Conservation (phyloP, 352 stramenopile genomes). For the Phytophthora macrochlamydospora region DNA sequence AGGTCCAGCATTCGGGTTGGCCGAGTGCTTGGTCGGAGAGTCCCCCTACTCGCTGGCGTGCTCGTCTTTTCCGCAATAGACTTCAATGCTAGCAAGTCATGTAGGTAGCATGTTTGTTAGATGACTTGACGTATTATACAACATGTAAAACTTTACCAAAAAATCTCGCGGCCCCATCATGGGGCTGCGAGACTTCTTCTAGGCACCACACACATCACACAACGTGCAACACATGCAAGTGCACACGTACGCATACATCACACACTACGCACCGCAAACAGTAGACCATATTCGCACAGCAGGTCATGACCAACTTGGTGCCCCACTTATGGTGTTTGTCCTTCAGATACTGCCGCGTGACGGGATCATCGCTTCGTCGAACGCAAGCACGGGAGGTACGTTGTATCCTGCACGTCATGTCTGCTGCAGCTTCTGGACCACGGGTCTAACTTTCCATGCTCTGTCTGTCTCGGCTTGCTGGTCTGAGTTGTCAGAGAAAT, state of each 20-base stretch:
- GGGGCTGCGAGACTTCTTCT: background rate
- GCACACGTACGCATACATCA: background rate
- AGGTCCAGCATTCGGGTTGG: conserved; percentile 10
- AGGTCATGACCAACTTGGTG: conserved; percentile 13
- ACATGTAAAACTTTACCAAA: background rate
- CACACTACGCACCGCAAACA: conserved; percentile 7
- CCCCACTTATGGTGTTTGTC: conserved; percentile 4
- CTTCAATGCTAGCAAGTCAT: conserved; percentile 8
- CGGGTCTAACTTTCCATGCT: conserved; percentile 10
- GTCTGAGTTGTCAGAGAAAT: conserved; percentile 18
- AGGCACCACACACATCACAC: background rate
- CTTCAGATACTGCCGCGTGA: conserved; percentile 8
- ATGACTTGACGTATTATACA: conserved; percentile 14
- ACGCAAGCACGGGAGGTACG: background rate
- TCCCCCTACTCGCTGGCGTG: conserved; percentile 6
- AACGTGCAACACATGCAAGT: background rate
- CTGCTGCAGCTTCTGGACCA: background rate
- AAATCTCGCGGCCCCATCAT: conserved; percentile 3
- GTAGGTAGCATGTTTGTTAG: conserved; percentile 21
- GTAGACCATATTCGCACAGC: conserved; percentile 7
- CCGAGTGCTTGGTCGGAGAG: background rate
- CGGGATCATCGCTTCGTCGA: conserved; percentile 3
- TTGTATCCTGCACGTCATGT: conserved; percentile 1
- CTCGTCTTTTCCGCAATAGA: conserved; percentile 13
- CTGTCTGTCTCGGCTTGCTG: conserved; percentile 3